Base-by-base conservation (phyloP, 2,329 filamentous ascomycete genomes). In the Pseudogymnoascus sp. region DNA sequence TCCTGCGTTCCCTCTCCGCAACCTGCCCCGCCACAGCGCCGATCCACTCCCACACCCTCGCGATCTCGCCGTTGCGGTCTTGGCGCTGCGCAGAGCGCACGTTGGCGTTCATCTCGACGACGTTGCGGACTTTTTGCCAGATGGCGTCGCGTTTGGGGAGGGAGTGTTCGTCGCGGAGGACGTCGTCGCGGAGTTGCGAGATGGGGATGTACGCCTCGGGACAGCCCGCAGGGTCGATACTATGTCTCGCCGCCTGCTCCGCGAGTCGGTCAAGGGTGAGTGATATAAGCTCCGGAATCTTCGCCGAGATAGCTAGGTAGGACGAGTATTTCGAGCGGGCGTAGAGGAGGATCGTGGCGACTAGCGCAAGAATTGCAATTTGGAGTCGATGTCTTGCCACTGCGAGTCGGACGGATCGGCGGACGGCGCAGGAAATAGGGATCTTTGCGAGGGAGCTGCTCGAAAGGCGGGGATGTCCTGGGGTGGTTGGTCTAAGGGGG, bases 61-160 rank as follows among this genome's bases (percentile, higher is more conserved):
- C 85, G 31, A 89, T 82, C 71, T 89, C 86, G 36, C 86, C 86
- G 69, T 81, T 87, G 62, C 80, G 78, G 57, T 88, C 77, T 83
- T 89, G 79, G 79, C 92, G 78, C 83, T 93, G 77, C 77, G 83
- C 80, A 0, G 84, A 90, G 45, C 95, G 84, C 14, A 99, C 89
- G 72, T 99, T 99, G 66, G 90, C 90, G 75, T 99, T 99, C 75
- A 88, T 87, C 77, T 99, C 95, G 0, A 99, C 93, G 62, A 98
- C 89, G 62, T 81, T 85, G 69, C 86, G 84, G 19, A 99, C 95
- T 61, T 86, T 85, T 68, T 86, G 83, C 95, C 96, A 99, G 61
- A 99, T 80, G 64, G 85, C 84, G 73, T 95, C 89, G 39, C 95
- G 83, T 70, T 92, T 85, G 7, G 82, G 81, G 19, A 93, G 82